Evolutionary conservation across 106 monocot species (phyloP), one percentile per base, ranked within the genome.

Genomic region (Apostasia ramifera): DNA sequence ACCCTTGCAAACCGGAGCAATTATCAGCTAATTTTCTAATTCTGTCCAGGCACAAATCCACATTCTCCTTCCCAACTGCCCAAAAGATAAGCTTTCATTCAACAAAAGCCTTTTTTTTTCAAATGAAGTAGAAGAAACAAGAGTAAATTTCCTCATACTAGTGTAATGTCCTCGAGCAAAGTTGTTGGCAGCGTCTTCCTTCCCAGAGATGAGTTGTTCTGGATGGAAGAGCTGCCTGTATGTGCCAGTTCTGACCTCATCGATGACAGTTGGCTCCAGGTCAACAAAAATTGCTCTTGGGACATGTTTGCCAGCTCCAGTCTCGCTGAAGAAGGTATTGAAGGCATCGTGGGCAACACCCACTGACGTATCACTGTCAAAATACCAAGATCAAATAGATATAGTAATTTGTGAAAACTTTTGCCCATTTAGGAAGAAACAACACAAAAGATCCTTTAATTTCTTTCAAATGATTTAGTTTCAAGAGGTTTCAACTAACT

Each of bases 301-400:
- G 55, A 77, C 77, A 65, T 77, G 77, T 42, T 77, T 77, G 39
- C 77, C 77, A 10, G 55, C 70, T 57, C 77, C 70, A 8, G 77
- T 77, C 55, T 76, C 76, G n/a, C 76, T 76, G 76, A 76, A 76
- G 55, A 76, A 76, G 45, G 76, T 76, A 70, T 76, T 77, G 77
- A 77, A 77, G 40, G 77, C 77, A 41, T 77, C 77, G 12, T 70
- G 45, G n/a, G 47, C 46, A 49, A 64, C 15, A 40, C 70, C 76
- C 13, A 76, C 70, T 8, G 76, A 2, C 6, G 64, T 48, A 77
- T 77, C 77, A 70, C 77, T 77, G 69, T 13, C 1, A 40, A 39
- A 47, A 49, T 48, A 65, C 10, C 10, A 26, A 26, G 26, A 26
- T 26, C 26, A 26, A 26, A 26, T 26, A 26, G 26, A 26, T 26